phyloP scores from a whole-genome alignment of 2,329 filamentous ascomycete species.

The Trichoderma citrinoviride region DNA sequence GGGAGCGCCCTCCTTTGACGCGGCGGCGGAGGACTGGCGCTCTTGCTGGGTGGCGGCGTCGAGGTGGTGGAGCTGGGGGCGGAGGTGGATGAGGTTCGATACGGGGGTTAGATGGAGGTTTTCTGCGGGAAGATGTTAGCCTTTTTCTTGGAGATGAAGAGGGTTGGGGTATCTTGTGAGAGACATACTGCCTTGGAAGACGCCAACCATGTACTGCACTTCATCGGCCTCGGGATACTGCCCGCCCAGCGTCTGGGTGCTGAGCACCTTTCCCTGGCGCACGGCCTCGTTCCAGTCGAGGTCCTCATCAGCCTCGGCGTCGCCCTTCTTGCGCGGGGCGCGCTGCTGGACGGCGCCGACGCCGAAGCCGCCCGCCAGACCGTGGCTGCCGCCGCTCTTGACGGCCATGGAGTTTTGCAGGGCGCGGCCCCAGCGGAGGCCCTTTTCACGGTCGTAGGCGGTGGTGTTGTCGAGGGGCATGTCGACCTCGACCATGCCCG shows the following conservation, averaged over 20 bases:
- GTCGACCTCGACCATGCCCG: slow-evolving; percentile 88
- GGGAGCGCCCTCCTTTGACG: slow-evolving; percentile 37
- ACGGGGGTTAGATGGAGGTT: slow-evolving; percentile 84
- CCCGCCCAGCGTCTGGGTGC: slow-evolving; percentile 81
- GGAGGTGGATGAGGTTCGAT: slow-evolving; percentile 79
- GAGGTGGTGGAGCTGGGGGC: slow-evolving; percentile 88
- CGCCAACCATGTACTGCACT: slow-evolving; percentile 85
- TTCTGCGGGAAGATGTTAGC: slow-evolving; percentile 46
- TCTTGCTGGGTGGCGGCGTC: slow-evolving; percentile 78
- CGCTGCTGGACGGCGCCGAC: slow-evolving; percentile 50
- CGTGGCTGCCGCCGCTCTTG: slow-evolving; percentile 64
- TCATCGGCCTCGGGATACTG: slow-evolving; percentile 68
- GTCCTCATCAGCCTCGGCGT: slow-evolving; percentile 46
- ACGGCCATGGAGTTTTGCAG: slow-evolving; percentile 59
- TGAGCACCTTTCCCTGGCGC: slow-evolving; percentile 68
- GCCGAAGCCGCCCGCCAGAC: slow-evolving; percentile 71
- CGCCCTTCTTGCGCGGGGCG: slow-evolving; percentile 40
- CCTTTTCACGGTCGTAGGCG: slow-evolving; percentile 82
- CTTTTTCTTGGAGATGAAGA: slow-evolving; percentile 14
- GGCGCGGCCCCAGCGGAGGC: slow-evolving; percentile 76
- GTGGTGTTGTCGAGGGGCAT: slow-evolving; percentile 70
- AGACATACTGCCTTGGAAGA: slow-evolving; percentile 75
- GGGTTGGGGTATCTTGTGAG: not conserved
- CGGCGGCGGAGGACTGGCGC: slow-evolving; percentile 41
- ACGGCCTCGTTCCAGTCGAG: slow-evolving; percentile 66